Percentiles rank a stretch among this genome's conserved stretches.
These are phyloP conservation scores for Botrytis galanthina DNA, from an alignment of 2,329 filamentous ascomycete species.

Conservation along the genomic window DNA sequence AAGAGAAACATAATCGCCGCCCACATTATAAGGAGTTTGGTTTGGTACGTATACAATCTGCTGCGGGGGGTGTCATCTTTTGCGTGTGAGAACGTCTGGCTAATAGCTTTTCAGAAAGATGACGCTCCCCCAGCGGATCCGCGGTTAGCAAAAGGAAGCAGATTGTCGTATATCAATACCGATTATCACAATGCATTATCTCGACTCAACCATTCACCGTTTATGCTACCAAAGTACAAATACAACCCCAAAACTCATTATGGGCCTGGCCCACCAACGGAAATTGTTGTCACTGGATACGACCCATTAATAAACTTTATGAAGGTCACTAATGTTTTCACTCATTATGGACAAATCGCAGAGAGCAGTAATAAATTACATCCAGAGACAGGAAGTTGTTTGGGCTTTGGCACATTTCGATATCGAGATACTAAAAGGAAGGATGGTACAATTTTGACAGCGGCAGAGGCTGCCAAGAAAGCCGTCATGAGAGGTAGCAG, in stretches of 20 bases:
- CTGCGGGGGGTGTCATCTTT: constrained; percentile 60
- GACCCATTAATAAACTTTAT: constrained; percentile 82
- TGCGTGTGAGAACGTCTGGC: constrained; percentile 49
- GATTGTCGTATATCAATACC: constrained; percentile 65
- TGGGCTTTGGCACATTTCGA: constrained; percentile 88
- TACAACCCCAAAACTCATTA: constrained; percentile 82
- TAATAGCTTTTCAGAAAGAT: constrained; percentile 71
- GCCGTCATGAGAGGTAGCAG: constrained; percentile 77
- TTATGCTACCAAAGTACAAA: constrained; percentile 75
- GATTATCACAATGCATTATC: constrained; percentile 69
- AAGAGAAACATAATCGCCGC: constrained; percentile 56
- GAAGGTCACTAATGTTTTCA: constrained; percentile 73
- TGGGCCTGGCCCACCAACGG: constrained; percentile 83
- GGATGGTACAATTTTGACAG: constrained; percentile 53
- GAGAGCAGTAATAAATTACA: constrained; percentile 94
- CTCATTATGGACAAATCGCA: constrained; percentile 80
- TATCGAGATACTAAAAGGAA: constrained; percentile 69
- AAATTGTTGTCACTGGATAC: constrained; percentile 94
- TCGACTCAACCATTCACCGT: constrained; percentile 69
- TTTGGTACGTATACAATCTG: constrained; percentile 56
- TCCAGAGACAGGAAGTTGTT: constrained; percentile 87
- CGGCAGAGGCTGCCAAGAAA: constrained; percentile 75
- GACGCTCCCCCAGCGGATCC: constrained; percentile 78
- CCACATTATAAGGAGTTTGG: constrained; percentile 63
- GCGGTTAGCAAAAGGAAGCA: constrained; percentile 68